Evolutionary conservation across 306 rosid species (phyloP), one percentile per base, ranked within the genome.

Genomic region (Dalbergia cultrata): DNA sequence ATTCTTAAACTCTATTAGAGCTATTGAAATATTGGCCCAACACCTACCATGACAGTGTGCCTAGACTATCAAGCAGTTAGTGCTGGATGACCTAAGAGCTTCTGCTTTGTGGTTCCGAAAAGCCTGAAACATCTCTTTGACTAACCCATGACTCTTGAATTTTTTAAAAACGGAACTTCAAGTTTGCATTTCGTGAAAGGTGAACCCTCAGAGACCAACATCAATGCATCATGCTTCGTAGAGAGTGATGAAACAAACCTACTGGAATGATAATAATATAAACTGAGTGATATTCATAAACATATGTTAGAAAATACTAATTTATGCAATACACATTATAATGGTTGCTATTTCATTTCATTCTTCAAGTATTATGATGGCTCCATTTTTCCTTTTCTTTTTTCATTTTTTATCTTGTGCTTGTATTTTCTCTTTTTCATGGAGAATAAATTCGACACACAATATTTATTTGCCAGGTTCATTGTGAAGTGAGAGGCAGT

Each of bases 401-500:
- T 26, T 21, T 19, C 3, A 47, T 34, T 31, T 74, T 59, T 61
- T 10, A 6, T 76, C 9, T 47, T 77, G 64, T 59, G 22, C 69
- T 72, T 49, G 5, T 35, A 39, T 76, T 49, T 49, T 47, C 31
- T n/a, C 31, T 1, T 26, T 26, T 26, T 26, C 31, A 26, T 26
- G 72, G 75, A 53, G 66, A 82, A 79, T 66, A 79, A 57, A 84
- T 64, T 50, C 45, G 0, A 26, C 79, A 26, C 79, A 26, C 34
- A 54, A 22, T 73, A 74, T 43, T 56, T 78, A 16, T 66, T 81
- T 77, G 45, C 41, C 76, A 92, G 97, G 90, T 92, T 84, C 85
- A 80, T 67, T 92, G 97, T 80, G 92, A 72, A 74, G 83, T 82
- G 90, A 85, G 90, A 81, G 93, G 95, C 57, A 92, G 93, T 81